Evolutionary conservation across 352 stramenopile species (phyloP).

Genomic region (Globisporangium uncinulatum): DNA sequence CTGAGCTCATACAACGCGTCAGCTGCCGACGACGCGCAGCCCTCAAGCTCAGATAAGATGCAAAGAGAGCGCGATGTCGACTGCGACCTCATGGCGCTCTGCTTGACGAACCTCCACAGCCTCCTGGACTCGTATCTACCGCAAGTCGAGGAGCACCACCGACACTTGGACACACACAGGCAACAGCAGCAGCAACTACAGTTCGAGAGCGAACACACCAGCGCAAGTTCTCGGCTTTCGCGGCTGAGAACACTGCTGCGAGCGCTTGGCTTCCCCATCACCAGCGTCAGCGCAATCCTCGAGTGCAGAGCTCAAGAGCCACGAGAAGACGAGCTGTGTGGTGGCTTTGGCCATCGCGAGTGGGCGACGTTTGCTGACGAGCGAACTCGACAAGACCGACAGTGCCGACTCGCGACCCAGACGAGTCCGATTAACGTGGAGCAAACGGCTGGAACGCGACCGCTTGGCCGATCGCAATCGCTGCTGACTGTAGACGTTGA

Average conservation of each 20-base stretch:
- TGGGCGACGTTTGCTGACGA: constrained; percentile 24
- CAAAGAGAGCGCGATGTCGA: constrained; percentile 7
- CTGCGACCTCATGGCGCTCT: constrained; percentile 42
- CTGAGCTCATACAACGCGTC: constrained; percentile 5
- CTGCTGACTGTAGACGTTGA: constrained; percentile 9
- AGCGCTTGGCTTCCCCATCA: constrained; percentile 36
- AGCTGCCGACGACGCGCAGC: neutral
- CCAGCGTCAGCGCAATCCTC: constrained; percentile 25
- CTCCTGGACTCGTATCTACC: constrained; percentile 35
- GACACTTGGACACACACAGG: neutral
- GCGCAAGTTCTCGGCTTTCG: neutral
- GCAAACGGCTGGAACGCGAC: neutral
- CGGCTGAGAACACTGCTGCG: constrained; percentile 28
- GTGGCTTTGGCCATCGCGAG: constrained; percentile 31
- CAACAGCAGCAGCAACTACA: neutral
- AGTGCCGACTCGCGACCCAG: neutral
- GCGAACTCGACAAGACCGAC: neutral
- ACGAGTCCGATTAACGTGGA: neutral
- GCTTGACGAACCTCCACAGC: constrained; percentile 62
- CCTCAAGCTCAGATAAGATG: neutral
- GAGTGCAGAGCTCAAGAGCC: constrained; percentile 18
- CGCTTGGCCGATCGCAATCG: constrained; percentile 9
- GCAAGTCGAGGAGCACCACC: constrained; percentile 21
- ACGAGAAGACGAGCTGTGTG: constrained; percentile 22
- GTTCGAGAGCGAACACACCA: neutral